Conservation (phyloP, 2,329 filamentous ascomycete species). For the Myrmaecium sp. region DNA sequence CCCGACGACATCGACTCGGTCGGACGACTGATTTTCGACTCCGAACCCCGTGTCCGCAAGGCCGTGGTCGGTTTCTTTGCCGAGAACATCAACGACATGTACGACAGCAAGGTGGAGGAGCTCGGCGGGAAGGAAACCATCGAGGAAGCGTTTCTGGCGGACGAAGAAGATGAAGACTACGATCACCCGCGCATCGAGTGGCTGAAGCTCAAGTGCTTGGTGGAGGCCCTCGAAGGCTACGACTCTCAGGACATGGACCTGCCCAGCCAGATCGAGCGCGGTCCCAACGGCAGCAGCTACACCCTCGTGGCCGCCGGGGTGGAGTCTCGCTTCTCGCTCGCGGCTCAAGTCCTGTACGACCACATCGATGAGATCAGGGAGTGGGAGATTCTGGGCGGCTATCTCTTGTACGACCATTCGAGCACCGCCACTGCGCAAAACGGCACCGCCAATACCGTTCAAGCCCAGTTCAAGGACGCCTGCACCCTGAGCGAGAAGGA, state of each 20-base stretch:
- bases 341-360: conserved; percentile 72
- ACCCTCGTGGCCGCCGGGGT: conserved; percentile 45
- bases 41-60: conserved; percentile 68
- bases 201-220: conserved; percentile 83
- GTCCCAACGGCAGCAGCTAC: conserved; percentile 20
- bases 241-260: conserved; percentile 50
- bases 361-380: conserved; percentile 63
- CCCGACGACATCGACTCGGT: conserved; percentile 81
- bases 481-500: conserved; percentile 61
- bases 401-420: conserved; percentile 84
- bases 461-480: conserved; percentile 49
- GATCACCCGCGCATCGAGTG: conserved; percentile 64
- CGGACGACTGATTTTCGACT: conserved; percentile 76
- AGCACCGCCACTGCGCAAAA: conserved; percentile 32
- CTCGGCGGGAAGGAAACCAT: conserved; percentile 64
- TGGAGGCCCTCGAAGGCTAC: conserved; percentile 67
- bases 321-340: conserved; percentile 72
- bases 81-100: conserved; percentile 67
- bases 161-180: conserved; percentile 56
- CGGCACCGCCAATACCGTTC: conserved; percentile 39
- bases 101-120: conserved; percentile 64
- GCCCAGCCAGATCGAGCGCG: conserved; percentile 28
- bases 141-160: conserved; percentile 54
- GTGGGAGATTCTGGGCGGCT: conserved; percentile 81
- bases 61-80: conserved; percentile 83